Base-by-base conservation (phyloP, 495 filamentous ascomycete species). In the Talaromyces adpressus region DNA sequence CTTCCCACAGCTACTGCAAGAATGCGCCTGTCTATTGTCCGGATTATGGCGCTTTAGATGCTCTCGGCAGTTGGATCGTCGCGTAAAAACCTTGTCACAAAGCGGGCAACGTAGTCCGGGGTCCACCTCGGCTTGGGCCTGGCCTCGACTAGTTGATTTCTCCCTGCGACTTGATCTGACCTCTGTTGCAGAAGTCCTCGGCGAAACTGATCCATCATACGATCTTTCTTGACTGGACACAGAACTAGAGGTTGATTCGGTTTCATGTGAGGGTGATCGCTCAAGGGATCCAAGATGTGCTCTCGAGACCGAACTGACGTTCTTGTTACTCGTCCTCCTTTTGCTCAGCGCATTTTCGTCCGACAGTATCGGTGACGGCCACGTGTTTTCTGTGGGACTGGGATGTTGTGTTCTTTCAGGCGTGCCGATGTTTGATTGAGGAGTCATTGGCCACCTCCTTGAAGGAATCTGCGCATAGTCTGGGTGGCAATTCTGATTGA, bases 1-100 rank as follows among this genome's bases (percentile, higher is more conserved):
- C 62, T 73, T 66, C 16, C 61, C 66, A 66, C 77, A 94, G 64
- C 84, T 77, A 53, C 82, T 72, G 74, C 93, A 98, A 4, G 79
- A 75, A 72, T 91, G 87, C 1, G 86, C 85, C 67, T 89, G 87
- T 65, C 84, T 85, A 59, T 85, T 80, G 57, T 81, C 83, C 2
- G 92, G 89, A 72, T 97, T 87, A 75, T 98, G 93, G 7, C 86
- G 93, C 70, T 94, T 91, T 81, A 94, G 82, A 73, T 98, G 93
- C 61, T 91, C 87, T 70, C 89, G 91, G 74, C 89, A 91, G 76
- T 98, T 98, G 76, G 93, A 97, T 69, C 86, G 89, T 59, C 93
- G 78, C 64, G 90, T 90, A 71, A 97, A 98, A 7, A 86, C 81
- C 74, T 87, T 88, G 23, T 88, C 88, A 72, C 93, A 98, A 11